A percentile compares a stretch with the other conserved stretches of the same genome.
phyloP scores from a whole-genome alignment of 2,329 filamentous ascomycete species.

The Curvularia eragrostidis region DNA sequence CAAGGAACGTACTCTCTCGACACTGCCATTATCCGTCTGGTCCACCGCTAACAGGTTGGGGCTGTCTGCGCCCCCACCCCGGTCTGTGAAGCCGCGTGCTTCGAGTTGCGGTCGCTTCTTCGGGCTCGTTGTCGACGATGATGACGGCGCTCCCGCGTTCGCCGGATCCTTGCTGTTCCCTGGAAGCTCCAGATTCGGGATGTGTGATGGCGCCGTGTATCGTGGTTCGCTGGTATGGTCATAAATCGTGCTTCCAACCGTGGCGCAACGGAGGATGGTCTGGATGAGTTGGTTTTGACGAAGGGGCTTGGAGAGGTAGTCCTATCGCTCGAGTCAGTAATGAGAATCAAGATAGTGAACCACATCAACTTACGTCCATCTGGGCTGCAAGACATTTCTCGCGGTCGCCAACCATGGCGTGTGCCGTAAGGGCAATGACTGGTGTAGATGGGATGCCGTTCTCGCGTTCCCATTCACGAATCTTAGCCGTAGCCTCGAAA shows the following conservation, averaged over 20 bases:
- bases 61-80: conserved; percentile 68
- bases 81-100: conserved; percentile 72
- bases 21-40: conserved; percentile 66
- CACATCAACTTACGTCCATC: conserved; percentile 72
- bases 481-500: conserved; percentile 96
- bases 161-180: conserved; percentile 10
- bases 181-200: conserved; percentile 11
- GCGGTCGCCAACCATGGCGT: conserved; percentile 97
- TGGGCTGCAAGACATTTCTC: conserved; percentile 98
- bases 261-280: conserved; percentile 95
- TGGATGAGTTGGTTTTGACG: conserved; percentile 98
- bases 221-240: conserved; percentile 62
- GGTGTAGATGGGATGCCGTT: conserved; percentile 83
- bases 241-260: conserved; percentile 81
- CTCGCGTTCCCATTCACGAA: conserved; percentile 89
- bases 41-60: conserved; percentile 67
- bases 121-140: conserved; percentile 11
- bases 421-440: conserved; percentile 94
- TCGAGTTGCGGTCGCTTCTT: conserved; percentile 62
- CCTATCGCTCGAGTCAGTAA: conserved; percentile 51
- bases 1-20: conserved; percentile 59
- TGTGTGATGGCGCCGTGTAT: conserved; percentile 15
- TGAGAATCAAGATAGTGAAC: background rate
- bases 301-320: conserved; percentile 94
- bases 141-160: conserved; percentile 5